Conservation (phyloP, 495 filamentous ascomycete species). For the Neurospora tetrasperma region DNA sequence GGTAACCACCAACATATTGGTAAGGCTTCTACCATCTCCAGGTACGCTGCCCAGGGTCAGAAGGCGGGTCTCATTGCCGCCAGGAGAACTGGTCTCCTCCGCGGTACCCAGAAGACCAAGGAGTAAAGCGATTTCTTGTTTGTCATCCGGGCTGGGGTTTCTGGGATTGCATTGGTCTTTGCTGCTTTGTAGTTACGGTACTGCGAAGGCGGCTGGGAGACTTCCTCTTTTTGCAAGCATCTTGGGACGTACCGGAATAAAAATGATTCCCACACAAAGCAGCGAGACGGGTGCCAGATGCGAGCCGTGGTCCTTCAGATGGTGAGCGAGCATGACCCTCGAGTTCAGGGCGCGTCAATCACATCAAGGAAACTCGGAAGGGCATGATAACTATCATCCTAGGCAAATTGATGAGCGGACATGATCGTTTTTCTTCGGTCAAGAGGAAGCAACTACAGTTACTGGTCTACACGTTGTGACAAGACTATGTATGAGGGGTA, state of each 20-base stretch:
- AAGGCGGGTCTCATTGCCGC: conserved; percentile 99
- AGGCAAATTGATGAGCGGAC: conserved; percentile 1
- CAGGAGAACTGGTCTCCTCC: conserved; percentile 94
- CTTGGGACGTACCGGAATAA: conserved; percentile 26
- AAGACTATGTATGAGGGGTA: conserved; percentile 1
- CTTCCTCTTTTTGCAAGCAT: conserved; percentile 24
- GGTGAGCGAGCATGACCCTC: not conserved
- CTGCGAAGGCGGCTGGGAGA: conserved; percentile 29
- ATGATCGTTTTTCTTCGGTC: conserved; percentile 1
- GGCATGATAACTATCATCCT: conserved; percentile 1
- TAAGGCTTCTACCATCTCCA: conserved; percentile 98
- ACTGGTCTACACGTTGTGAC: not conserved
- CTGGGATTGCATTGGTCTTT: conserved; percentile 44
- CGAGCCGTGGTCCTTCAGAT: not conserved
- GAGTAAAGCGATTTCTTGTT: conserved; percentile 58
- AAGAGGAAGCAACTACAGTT: not conserved
- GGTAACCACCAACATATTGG: conserved; percentile 99
- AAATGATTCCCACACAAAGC: conserved; percentile 26
- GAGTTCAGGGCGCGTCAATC: not conserved
- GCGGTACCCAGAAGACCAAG: conserved; percentile 99
- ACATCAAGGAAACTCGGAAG: not conserved
- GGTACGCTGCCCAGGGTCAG: conserved; percentile 95
- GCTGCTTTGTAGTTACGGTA: conserved; percentile 44
- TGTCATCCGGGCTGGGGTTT: conserved; percentile 43
- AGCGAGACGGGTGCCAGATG: conserved; percentile 1